Evolutionary conservation across 2,329 filamentous ascomycete species (phyloP), one percentile per base, ranked within the genome.

Genomic region (Clonostachys rhizophaga): DNA sequence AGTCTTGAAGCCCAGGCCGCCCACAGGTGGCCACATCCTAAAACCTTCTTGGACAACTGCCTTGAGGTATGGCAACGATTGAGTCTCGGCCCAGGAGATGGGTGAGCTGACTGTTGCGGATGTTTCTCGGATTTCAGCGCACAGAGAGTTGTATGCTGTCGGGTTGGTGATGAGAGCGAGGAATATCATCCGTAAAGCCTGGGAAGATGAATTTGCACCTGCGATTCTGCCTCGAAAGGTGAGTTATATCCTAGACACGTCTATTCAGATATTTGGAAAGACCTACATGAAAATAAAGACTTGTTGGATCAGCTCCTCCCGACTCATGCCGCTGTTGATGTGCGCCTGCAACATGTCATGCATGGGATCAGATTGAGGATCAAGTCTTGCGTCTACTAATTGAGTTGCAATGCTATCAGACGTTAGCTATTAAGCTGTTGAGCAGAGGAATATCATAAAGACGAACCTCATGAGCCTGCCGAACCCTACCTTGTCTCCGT

Each of bases 171-270:
- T 68, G 39, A 81, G 59, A 49, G 75, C 72, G 34, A 81, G 69
- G 39, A 82, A 49, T 5, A 69, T 77, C 50, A 73, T 67, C 4
- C 78, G 73, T 3, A 83, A 64, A 1, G 71, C 70, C 0, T 73
- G 75, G 0, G 79, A 79, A 0, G 79, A 81, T 0, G 79, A 81
- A 61, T 83, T 79, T 17, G 79, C 81, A 24, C 80, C 80, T 14
- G 79, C 78, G 55, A 81, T 77, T 51, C 75, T 79, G 24, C 24
- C 24, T 30, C 24, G 9, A 10, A 30, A 5, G 9, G 24, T 30
- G 24, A 30, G 24, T 10, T 30, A 30, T 30, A 10, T 10, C 8
- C 24, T 30, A 8, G 9, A 30, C 9, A 30, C 9, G 10, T 4
- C 24, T 30, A 3, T 30, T 30, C 9, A 8, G 24, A 30, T 30